These are phyloP conservation scores for Nannizzia gypsea DNA, from an alignment of 2,329 filamentous ascomycete species.

Conservation along the genomic window DNA sequence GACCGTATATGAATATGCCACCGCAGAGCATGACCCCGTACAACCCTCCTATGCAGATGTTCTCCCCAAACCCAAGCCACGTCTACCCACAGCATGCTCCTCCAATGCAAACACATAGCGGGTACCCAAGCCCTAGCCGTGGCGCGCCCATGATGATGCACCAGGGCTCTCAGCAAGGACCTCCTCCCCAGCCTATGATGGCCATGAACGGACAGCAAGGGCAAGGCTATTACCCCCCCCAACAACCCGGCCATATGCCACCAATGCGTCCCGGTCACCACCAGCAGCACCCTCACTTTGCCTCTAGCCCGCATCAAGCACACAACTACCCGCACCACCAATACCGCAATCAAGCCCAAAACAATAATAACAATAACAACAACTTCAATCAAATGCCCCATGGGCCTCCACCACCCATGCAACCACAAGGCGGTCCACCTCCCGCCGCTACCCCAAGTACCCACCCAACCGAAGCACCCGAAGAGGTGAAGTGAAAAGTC, in stretches of 20 bases:
- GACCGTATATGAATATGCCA: slow-evolving; percentile 58
- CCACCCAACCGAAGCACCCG: slow-evolving; percentile 32
- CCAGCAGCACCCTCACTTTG: slow-evolving; percentile 49
- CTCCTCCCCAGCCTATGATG: slow-evolving; percentile 56
- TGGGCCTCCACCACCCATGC: slow-evolving; percentile 31
- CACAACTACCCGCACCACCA: slow-evolving; percentile 51
- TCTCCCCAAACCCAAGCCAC: slow-evolving; percentile 63
- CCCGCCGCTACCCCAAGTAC: slow-evolving; percentile 23
- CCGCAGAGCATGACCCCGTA: slow-evolving; percentile 55
- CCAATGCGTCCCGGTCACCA: slow-evolving; percentile 49
- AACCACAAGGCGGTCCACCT: slow-evolving; percentile 18
- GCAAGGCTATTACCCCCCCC: slow-evolving; percentile 59
- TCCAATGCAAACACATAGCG: slow-evolving; percentile 48
- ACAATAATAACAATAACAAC: slow-evolving; percentile 34
- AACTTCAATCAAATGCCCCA: slow-evolving; percentile 33
- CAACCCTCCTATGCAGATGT: slow-evolving; percentile 68
- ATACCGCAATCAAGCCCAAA: slow-evolving; percentile 46
- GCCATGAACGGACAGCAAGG: slow-evolving; percentile 65
- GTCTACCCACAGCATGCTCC: slow-evolving; percentile 46
- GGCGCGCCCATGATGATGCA: slow-evolving; percentile 88
- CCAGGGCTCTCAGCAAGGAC: slow-evolving; percentile 85
- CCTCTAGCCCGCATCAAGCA: slow-evolving; percentile 52
- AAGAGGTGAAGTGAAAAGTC: slow-evolving; percentile 38
- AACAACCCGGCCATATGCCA: slow-evolving; percentile 58
- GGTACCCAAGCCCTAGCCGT: slow-evolving; percentile 79